Conservation (phyloP, 2,329 filamentous ascomycete genomes). For the Thyridium curvatum region DNA sequence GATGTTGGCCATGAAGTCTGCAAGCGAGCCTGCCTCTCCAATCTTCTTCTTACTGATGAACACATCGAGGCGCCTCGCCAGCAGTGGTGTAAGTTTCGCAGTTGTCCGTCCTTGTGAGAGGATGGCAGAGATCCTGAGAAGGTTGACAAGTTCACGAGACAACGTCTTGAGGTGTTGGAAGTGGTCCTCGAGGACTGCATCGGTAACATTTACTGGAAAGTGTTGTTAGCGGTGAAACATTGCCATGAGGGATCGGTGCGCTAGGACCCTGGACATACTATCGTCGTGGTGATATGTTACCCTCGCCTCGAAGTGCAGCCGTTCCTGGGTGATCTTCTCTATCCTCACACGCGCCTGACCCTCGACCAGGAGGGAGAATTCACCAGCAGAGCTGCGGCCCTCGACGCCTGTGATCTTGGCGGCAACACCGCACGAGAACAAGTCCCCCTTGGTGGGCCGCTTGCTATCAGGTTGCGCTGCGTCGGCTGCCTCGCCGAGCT, state of each 20-base stretch:
- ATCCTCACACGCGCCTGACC: conserved; percentile 73
- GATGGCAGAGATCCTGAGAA: conserved; percentile 80
- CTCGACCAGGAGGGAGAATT: conserved; percentile 82
- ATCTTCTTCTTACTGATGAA: conserved; percentile 81
- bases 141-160: conserved; percentile 78
- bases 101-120: conserved; percentile 62
- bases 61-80: conserved; percentile 78
- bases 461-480: conserved; percentile 40
- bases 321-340: conserved; percentile 67
- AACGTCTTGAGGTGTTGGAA: conserved; percentile 79
- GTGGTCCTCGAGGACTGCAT: conserved; percentile 59
- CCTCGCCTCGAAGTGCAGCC: conserved; percentile 81
- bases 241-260: neutral
- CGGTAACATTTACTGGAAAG: conserved; percentile 26
- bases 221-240: conserved; percentile 4
- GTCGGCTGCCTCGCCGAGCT: conserved; percentile 38
- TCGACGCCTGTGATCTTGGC: conserved; percentile 75
- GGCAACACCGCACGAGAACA: conserved; percentile 78
- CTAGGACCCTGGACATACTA: conserved; percentile 41
- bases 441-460: conserved; percentile 59
- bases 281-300: conserved; percentile 67
- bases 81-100: conserved; percentile 68
- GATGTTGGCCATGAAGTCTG: conserved; percentile 95
- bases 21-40: conserved; percentile 75
- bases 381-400: conserved; percentile 59